Conservation (phyloP, 306 rosid species). For the Trifolium pratense region DNA sequence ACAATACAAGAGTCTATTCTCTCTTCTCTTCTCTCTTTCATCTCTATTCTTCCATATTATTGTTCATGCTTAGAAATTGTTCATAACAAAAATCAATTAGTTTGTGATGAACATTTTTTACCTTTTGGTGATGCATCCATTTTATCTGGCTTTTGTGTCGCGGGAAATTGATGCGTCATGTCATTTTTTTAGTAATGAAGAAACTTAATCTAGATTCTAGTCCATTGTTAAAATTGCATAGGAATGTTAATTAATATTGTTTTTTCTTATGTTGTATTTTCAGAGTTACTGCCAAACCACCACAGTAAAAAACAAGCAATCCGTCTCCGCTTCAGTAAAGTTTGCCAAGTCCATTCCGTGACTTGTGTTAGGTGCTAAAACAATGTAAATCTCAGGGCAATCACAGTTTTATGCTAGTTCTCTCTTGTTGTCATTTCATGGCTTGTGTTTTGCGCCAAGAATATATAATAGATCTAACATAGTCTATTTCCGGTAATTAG, state of each 20-base stretch:
- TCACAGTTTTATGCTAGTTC: background rate
- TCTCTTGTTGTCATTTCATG: background rate
- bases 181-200: too few relatives aligned
- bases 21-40: too few relatives aligned
- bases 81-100: background rate
- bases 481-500: background rate
- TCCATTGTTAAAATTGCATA: background rate
- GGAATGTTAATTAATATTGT: slow-evolving; percentile 5
- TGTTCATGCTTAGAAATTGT: too few relatives aligned
- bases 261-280: slow-evolving; percentile 3
- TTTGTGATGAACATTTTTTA: background rate
- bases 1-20: too few relatives aligned
- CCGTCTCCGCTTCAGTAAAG: slow-evolving; percentile 39
- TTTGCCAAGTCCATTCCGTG: slow-evolving; percentile 57
- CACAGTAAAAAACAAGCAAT: slow-evolving; percentile 53
- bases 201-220: background rate
- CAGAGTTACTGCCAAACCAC: slow-evolving; percentile 72
- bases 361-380: slow-evolving; percentile 71
- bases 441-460: too few relatives aligned
- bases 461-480: background rate
- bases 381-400: slow-evolving; percentile 39
- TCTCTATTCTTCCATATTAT: too few relatives aligned
- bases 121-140: background rate
- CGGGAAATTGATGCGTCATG: background rate
- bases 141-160: too few relatives aligned